Percentiles rank a stretch among this genome's conserved stretches.
phyloP scores from a whole-genome alignment of 176 grass and related monocot genomes.

The Cenchrus americanus region DNA sequence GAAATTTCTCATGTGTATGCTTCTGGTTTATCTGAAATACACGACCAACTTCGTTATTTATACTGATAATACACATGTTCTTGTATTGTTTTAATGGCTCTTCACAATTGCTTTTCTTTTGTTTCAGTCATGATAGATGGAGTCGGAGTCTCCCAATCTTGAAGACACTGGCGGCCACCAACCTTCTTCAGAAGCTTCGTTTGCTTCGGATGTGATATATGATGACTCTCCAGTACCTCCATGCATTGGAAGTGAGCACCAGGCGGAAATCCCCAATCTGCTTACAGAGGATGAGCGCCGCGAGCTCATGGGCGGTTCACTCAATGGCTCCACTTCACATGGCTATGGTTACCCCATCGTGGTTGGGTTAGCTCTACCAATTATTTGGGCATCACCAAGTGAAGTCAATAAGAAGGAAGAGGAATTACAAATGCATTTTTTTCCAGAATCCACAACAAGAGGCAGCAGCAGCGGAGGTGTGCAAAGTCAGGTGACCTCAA shows the following conservation, averaged over 20 bases:
- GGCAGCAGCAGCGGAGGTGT: neutral
- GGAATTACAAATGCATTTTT: conserved; percentile 25
- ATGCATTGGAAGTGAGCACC: conserved; percentile 74
- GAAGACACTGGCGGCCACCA: conserved; percentile 42
- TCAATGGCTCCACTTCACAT: conserved; percentile 12
- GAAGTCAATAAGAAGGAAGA: conserved; percentile 33
- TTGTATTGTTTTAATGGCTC: conserved; percentile 23
- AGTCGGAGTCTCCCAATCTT: conserved; percentile 38
- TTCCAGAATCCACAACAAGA: conserved; percentile 31
- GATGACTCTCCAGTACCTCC: conserved; percentile 62
- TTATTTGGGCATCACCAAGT: conserved; percentile 52
- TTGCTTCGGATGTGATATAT: conserved; percentile 48
- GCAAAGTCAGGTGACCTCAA: conserved; percentile 40
- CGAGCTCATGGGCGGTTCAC: conserved; percentile 32
- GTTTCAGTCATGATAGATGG: conserved; percentile 48
- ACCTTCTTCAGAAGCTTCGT: conserved; percentile 52
- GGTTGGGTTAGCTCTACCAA: conserved; percentile 57
- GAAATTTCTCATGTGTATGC: neutral
- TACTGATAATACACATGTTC: conserved; percentile 24
- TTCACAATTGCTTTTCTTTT: conserved; percentile 23
- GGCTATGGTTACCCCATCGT: conserved; percentile 48
- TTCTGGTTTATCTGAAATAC: conserved; percentile 30
- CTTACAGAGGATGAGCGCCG: conserved; percentile 40
- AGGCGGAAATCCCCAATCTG: conserved; percentile 72
- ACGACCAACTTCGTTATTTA: conserved; percentile 19